These are phyloP conservation scores for Phialocephala subalpina DNA, from an alignment of 2,329 filamentous ascomycete species.

Conservation along the genomic window DNA sequence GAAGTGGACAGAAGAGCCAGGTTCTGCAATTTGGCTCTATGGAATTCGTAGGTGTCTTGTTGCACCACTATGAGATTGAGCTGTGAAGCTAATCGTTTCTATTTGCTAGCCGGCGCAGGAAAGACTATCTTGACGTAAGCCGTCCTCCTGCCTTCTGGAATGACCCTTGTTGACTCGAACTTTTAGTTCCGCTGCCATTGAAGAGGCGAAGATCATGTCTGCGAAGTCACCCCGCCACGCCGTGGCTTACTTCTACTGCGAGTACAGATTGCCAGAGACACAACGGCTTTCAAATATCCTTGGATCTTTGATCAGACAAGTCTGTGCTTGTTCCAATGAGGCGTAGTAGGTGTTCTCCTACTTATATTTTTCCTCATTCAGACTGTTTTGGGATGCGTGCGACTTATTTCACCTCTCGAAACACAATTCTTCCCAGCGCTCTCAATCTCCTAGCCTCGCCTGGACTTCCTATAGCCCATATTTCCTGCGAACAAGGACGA, in stretches of 20 bases:
- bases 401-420: too few species aligned
- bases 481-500: too few species aligned
- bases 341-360: too few species aligned
- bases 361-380: too few species aligned
- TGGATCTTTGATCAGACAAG: slow-evolving; percentile 24
- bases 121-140: slow-evolving; percentile 26
- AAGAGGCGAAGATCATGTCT: slow-evolving; percentile 21
- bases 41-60: slow-evolving; percentile 21
- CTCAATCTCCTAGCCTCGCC: too few species aligned
- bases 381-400: too few species aligned
- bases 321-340: slow-evolving; percentile 15
- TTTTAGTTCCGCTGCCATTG: slow-evolving; percentile 21
- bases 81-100: not conserved
- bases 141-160: too few species aligned
- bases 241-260: slow-evolving; percentile 23
- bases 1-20: slow-evolving; percentile 16
- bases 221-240: slow-evolving; percentile 11
- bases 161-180: not conserved
- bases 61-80: too few species aligned
- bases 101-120: slow-evolving; percentile 19
- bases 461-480: too few species aligned
- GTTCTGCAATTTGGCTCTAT: slow-evolving; percentile 28
- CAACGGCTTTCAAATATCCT: slow-evolving; percentile 21
- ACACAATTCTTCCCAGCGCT: too few species aligned
- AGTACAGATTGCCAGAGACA: slow-evolving; percentile 21